phyloP scores from a whole-genome alignment of 1,139 yeast species.

The Arxiozyma telluris region DNA sequence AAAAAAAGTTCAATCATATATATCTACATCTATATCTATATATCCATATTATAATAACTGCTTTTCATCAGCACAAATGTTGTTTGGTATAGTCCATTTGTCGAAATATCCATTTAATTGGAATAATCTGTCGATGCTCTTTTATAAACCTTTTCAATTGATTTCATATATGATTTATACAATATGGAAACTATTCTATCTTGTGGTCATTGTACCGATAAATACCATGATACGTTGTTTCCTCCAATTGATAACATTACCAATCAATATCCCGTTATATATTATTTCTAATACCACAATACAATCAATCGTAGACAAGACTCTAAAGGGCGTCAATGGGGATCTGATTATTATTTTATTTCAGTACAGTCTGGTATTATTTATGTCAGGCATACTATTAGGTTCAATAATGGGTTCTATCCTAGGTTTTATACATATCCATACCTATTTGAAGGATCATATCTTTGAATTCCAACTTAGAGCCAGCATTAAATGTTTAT shows the following conservation, averaged over 20 bases:
- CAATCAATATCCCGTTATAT: constrained; percentile 5
- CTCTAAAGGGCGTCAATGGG: not conserved
- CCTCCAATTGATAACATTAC: constrained; percentile 4
- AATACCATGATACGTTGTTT: not conserved
- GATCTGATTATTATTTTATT: constrained; percentile 7
- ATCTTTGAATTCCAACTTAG: not conserved
- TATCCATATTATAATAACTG: too few relatives aligned
- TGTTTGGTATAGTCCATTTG: not conserved
- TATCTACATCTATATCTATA: too few relatives aligned
- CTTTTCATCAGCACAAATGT: not conserved
- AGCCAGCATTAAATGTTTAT: not conserved
- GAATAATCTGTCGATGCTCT: not conserved
- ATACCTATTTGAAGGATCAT: not conserved
- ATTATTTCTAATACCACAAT: constrained; percentile 9
- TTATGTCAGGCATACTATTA: constrained; percentile 10
- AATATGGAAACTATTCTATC: not conserved
- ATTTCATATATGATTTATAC: not conserved
- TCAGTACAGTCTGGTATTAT: constrained; percentile 18
- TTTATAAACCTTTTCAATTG: not conserved
- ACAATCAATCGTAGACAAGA: not conserved
- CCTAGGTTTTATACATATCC: constrained; percentile 17
- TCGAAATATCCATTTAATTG: not conserved
- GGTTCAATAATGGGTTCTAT: constrained; percentile 16
- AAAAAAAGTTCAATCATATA: not conserved
- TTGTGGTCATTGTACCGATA: not conserved